phyloP scores from a whole-genome alignment of 2,329 filamentous ascomycete genomes.

The Scleromitrula shiraiana region DNA sequence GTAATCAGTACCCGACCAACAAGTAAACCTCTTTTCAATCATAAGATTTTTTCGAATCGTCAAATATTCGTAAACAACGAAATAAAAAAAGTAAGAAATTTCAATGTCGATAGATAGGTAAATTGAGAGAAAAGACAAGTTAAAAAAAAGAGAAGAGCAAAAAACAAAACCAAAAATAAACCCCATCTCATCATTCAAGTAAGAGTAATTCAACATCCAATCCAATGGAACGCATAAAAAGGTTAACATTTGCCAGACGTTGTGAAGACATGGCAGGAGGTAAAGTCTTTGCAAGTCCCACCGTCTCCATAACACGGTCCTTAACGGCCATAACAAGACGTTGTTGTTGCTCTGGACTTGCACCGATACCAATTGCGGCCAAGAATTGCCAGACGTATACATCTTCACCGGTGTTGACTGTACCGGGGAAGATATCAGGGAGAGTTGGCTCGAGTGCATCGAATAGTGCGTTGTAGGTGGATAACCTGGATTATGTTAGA shows the following conservation, averaged over 20 bases:
- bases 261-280: constrained; percentile 78
- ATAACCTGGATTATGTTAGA: constrained; percentile 46
- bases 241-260: constrained; percentile 83
- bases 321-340: constrained; percentile 91
- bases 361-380: constrained; percentile 88
- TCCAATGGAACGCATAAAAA: constrained; percentile 99
- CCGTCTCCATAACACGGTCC: constrained; percentile 95
- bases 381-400: constrained; percentile 98
- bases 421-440: constrained; percentile 79
- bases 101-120: constrained; percentile 2
- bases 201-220: constrained; percentile 78
- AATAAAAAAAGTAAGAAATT: constrained; percentile 1
- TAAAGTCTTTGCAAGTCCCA: constrained; percentile 79
- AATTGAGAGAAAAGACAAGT: no score
- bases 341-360: constrained; percentile 90
- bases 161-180: no score
- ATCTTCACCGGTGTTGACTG: constrained; percentile 84
- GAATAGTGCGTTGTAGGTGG: constrained; percentile 80
- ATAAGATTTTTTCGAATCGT: no score
- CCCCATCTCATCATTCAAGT: constrained; percentile 13
- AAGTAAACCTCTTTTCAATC: not conserved
- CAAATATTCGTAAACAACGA: no score
- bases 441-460: constrained; percentile 78
- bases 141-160: no score
- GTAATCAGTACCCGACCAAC: constrained; percentile 7